These are phyloP conservation scores for Penicillium sp. DNA, from an alignment of 2,329 filamentous ascomycete genomes.

Conservation along the genomic window DNA sequence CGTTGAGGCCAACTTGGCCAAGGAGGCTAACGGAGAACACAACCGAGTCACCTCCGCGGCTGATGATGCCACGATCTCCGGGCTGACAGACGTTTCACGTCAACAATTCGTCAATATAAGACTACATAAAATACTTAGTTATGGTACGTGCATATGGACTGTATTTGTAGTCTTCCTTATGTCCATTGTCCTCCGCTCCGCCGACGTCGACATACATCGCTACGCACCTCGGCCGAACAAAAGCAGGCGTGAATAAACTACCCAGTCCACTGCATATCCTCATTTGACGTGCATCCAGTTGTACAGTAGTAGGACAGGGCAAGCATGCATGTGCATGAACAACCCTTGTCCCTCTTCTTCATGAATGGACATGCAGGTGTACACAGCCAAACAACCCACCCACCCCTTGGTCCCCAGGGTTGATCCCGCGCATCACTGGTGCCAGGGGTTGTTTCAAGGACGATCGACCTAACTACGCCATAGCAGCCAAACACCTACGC, in stretches of 20 bases:
- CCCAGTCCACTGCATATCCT: conserved; percentile 20
- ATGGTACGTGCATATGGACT: neutral
- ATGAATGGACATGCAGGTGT: conserved; percentile 3
- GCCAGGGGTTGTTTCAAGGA: conserved; percentile 18
- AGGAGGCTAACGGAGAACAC: conserved; percentile 14
- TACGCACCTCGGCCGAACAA: neutral
- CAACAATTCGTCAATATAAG: neutral
- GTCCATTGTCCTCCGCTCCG: neutral
- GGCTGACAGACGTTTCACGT: conserved; percentile 1
- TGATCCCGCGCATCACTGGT: conserved; percentile 23
- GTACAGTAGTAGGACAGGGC: neutral
- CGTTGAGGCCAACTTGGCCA: neutral
- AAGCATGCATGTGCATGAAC: conserved; percentile 1
- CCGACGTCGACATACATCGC: neutral
- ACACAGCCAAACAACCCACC: neutral
- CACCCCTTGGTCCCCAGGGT: conserved; percentile 10
- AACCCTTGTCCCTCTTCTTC: conserved; percentile 5
- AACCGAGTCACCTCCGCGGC: conserved; percentile 16
- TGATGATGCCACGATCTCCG: conserved; percentile 8
- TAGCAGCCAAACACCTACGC: neutral
- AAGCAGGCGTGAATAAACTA: neutral
- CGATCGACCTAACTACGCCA: conserved; percentile 15
- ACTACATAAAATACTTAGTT: neutral
- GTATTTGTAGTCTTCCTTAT: neutral
- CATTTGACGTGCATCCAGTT: conserved; percentile 7